Evolutionary conservation across 176 grass and related monocot species (phyloP).

Genomic region (Ampelocalamus luodianensis): DNA sequence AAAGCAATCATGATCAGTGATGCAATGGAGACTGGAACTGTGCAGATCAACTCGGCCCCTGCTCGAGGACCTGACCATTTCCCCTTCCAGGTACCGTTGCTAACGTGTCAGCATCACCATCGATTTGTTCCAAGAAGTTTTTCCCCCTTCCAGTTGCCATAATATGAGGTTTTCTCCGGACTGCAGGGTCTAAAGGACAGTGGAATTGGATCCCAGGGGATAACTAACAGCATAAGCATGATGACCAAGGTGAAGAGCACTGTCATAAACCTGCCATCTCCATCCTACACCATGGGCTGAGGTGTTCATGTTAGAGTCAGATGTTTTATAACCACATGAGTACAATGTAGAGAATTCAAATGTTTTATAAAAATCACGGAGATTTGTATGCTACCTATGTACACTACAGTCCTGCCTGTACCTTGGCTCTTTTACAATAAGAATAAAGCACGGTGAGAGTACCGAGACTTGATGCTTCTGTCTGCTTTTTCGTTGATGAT

Average conservation of each 20-base stretch:
- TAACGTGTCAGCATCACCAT: not conserved
- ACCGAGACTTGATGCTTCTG: not conserved
- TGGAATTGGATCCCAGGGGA: constrained; percentile 96
- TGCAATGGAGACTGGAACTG: constrained; percentile 90
- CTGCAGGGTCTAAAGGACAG: constrained; percentile 94
- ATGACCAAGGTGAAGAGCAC: constrained; percentile 98
- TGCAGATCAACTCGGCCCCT: constrained; percentile 97
- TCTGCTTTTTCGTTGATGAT: not conserved
- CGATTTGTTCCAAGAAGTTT: not conserved
- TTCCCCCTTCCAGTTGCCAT: not conserved
- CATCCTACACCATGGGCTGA: constrained; percentile 96
- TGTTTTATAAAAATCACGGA: constrained; percentile 42
- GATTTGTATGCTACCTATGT: constrained; percentile 35
- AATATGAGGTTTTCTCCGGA: not conserved
- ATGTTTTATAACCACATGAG: constrained; percentile 33
- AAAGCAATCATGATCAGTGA: constrained; percentile 94
- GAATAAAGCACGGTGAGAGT: constrained; percentile 40
- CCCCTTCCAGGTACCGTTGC: constrained; percentile 74
- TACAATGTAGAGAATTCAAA: constrained; percentile 44
- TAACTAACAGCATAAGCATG: constrained; percentile 99
- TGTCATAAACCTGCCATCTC: constrained; percentile 88
- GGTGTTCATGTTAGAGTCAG: constrained; percentile 24
- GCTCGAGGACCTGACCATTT: constrained; percentile 98
- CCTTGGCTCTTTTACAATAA: constrained; percentile 31
- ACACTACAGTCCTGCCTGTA: constrained; percentile 21